Base-by-base conservation (phyloP, 2,329 filamentous ascomycete species). In the Aurifilum marmelostoma region DNA sequence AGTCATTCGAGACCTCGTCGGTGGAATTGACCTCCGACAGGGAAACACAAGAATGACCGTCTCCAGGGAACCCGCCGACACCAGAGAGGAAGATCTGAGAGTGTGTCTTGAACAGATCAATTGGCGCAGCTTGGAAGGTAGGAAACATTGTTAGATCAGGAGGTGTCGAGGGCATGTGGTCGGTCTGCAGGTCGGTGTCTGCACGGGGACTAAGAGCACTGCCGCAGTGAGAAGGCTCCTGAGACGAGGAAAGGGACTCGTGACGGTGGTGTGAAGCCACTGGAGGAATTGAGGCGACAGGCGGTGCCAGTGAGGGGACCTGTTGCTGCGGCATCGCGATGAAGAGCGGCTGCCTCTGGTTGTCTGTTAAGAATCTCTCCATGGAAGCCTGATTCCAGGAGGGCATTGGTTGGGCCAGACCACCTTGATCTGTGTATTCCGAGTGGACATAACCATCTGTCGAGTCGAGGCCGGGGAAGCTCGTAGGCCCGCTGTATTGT, bases 151-250 rank as follows among this genome's bases (percentile, higher is more conserved):
- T 66, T 39, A 75, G 73, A 58, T 82, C 81, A 16, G 77, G 75
- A 1, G 81, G 80, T 2, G 82, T 82, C 37, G 75, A 74, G 12
- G 80, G 81, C n/a, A 76, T 75, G 63, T 75, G 71, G 66, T 77
- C 75, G 65, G 76, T 76, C 64, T 76, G 78, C 32, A 76, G 75
- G 64, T 84, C 81, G 67, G 77, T 78, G n/a, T 83, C 80, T 5
- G 78, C 74, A 3, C 75, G 76, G 21, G 81, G 81, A 50, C 81
- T 83, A 29, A 77, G 75, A 34, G 74, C 75, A 65, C 77, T 79
- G 68, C 79, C 78, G 67, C 78, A 79, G 29, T 80, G 80, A 5
- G 79, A 77, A 21, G 76, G 75, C 52, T 75, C 76, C 37, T 79
- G 76, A 16, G 80, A 79, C 24, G 79, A 82, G 16, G 78, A 78